phyloP scores from a whole-genome alignment of 331 rosid species.

The Erythrophleum ivorense region DNA sequence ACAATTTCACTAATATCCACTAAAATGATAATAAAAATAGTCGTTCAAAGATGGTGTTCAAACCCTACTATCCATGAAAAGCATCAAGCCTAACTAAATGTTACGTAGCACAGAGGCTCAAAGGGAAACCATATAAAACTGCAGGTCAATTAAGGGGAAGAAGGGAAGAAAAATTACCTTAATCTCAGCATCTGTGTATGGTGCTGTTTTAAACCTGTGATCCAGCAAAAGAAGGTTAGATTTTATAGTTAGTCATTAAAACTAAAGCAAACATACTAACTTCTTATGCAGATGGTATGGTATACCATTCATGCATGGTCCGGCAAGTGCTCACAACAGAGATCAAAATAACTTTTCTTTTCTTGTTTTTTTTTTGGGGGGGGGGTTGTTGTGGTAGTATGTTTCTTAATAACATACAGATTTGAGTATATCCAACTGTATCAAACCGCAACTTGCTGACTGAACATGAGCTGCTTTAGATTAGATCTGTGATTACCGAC shows the following conservation, averaged over 20 bases:
- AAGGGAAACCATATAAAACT: constrained; percentile 24
- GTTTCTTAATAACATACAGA: constrained; percentile 1
- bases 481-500: not conserved
- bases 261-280: constrained; percentile 21
- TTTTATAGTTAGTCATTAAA: constrained; percentile 28
- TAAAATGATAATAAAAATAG: not conserved
- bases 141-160: not conserved
- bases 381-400: too few species aligned
- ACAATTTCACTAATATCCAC: constrained; percentile 12
- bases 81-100: not conserved
- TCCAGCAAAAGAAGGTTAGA: constrained; percentile 26
- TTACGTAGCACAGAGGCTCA: not conserved
- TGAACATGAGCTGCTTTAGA: constrained; percentile 19
- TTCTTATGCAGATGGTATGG: constrained; percentile 19
- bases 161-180: constrained; percentile 58
- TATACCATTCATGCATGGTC: constrained; percentile 16
- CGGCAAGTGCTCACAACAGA: not conserved
- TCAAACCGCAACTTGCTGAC: not conserved
- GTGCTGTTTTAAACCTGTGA: constrained; percentile 70
- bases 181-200: constrained; percentile 85
- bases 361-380: too few species aligned
- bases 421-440: not conserved
- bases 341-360: not conserved
- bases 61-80: constrained; percentile 27
- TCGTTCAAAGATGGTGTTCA: constrained; percentile 24